These are phyloP conservation scores for Balamuthia mandrillaris DNA, from an alignment of 208 protist species.

Conservation along the genomic window DNA sequence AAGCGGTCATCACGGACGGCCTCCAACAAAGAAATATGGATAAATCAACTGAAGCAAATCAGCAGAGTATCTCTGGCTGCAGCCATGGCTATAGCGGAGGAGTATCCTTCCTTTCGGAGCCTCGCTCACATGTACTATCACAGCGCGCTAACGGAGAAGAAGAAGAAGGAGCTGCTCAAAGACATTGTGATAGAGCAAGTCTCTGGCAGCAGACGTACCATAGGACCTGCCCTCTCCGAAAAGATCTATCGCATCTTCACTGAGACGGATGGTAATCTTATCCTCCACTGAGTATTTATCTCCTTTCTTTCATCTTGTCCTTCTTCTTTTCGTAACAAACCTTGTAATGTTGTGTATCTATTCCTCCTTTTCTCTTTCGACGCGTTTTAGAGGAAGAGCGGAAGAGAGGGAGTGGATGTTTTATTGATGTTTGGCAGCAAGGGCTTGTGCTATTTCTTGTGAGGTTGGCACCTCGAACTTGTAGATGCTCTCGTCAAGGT, in stretches of 20 bases:
- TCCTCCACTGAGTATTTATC: not conserved
- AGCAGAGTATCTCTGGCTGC: not conserved
- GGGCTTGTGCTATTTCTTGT: no score
- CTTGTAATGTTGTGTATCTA: no score
- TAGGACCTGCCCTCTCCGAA: not conserved
- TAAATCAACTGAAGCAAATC: conserved; percentile 13
- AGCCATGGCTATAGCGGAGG: not conserved
- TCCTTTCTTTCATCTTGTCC: no score
- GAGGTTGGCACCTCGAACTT: no score
- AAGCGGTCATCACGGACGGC: not conserved
- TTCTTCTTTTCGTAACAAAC: no score
- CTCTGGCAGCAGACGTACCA: not conserved
- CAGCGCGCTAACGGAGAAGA: not conserved
- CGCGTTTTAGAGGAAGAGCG: no score
- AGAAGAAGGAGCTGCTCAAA: not conserved
- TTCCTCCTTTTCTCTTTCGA: no score
- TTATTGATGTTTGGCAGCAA: no score
- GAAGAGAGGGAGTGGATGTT: no score
- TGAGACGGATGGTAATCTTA: not conserved
- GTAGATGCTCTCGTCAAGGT: no score
- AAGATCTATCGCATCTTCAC: conserved; percentile 12
- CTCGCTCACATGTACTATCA: not conserved
- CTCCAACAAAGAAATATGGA: not conserved
- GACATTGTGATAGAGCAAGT: not conserved
- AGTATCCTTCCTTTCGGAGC: not conserved